These are phyloP conservation scores for Fusarium circinatum DNA, from an alignment of 2,329 filamentous ascomycete species.

Conservation along the genomic window DNA sequence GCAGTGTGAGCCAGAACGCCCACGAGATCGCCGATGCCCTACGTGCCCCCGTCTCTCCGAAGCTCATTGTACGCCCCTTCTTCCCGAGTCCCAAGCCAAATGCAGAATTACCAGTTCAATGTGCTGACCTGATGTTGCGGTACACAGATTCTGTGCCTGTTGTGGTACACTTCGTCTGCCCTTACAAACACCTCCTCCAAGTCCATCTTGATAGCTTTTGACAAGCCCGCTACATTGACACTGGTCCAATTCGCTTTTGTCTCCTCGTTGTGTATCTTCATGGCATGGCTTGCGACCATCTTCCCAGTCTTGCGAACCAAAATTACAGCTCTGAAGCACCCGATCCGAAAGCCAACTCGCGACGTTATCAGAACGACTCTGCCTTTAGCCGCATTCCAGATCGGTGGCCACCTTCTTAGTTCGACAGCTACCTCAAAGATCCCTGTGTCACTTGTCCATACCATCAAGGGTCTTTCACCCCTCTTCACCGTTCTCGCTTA, in stretches of 20 bases:
- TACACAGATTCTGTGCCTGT: constrained; percentile 78
- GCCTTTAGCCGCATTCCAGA: constrained; percentile 92
- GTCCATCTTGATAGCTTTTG: constrained; percentile 90
- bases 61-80: constrained; percentile 74
- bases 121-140: constrained; percentile 44
- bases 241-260: constrained; percentile 95
- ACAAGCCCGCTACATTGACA: constrained; percentile 90
- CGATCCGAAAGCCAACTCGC: constrained; percentile 81
- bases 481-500: constrained; percentile 96
- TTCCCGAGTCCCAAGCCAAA: constrained; percentile 10
- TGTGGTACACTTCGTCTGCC: constrained; percentile 96
- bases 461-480: constrained; percentile 96
- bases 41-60: constrained; percentile 88
- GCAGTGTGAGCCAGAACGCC: constrained; percentile 90
- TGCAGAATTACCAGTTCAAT: constrained; percentile 15
- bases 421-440: constrained; percentile 95
- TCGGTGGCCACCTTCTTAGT: constrained; percentile 91
- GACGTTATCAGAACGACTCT: constrained; percentile 88
- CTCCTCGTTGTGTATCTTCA: constrained; percentile 83
- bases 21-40: constrained; percentile 93
- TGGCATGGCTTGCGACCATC: constrained; percentile 77
- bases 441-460: constrained; percentile 95
- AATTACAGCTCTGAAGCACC: constrained; percentile 83
- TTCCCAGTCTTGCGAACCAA: constrained; percentile 76
- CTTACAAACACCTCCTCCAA: constrained; percentile 98